phyloP scores from a whole-genome alignment of 805 yeast genomes.

The Pichia nanzhaoensis region DNA sequence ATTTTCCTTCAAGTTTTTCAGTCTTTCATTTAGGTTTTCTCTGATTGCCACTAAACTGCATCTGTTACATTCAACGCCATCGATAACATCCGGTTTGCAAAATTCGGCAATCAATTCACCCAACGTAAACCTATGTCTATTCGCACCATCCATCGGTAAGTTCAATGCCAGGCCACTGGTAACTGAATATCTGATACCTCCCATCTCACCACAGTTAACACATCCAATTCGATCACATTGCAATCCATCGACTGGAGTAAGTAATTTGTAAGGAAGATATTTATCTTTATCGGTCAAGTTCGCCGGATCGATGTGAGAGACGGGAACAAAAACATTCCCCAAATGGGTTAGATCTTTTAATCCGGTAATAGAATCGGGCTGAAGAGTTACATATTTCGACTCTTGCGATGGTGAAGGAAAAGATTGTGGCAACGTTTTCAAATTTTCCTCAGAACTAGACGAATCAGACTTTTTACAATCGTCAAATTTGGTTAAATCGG shows the following conservation, averaged over 20 bases:
- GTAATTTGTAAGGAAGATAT: slow-evolving; percentile 46
- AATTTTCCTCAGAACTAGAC: neutral
- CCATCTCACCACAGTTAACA: slow-evolving; percentile 84
- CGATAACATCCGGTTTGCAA: slow-evolving; percentile 77
- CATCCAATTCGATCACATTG: slow-evolving; percentile 89
- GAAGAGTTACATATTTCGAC: slow-evolving; percentile 21
- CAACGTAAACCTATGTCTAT: slow-evolving; percentile 38
- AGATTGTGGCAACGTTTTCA: no score
- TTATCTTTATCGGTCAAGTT: slow-evolving; percentile 36
- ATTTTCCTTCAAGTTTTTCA: slow-evolving; percentile 19
- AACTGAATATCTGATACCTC: slow-evolving; percentile 81
- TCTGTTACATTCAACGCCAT: slow-evolving; percentile 91
- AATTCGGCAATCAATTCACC: slow-evolving; percentile 55
- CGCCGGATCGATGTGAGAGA: slow-evolving; percentile 71
- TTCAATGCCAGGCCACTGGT: slow-evolving; percentile 68
- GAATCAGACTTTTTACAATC: slow-evolving; percentile 13
- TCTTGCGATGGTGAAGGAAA: no score
- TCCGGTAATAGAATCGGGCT: slow-evolving; percentile 28
- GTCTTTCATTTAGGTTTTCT: slow-evolving; percentile 39
- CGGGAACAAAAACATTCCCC: slow-evolving; percentile 66
- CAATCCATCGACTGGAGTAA: slow-evolving; percentile 91
- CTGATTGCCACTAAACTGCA: slow-evolving; percentile 68
- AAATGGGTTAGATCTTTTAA: slow-evolving; percentile 47
- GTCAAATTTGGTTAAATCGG: slow-evolving; percentile 21
- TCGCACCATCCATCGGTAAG: slow-evolving; percentile 40